Evolutionary conservation across 441 rosid genomes (phyloP), one percentile per base, ranked within the genome.

Genomic region (Manihot esculenta): DNA sequence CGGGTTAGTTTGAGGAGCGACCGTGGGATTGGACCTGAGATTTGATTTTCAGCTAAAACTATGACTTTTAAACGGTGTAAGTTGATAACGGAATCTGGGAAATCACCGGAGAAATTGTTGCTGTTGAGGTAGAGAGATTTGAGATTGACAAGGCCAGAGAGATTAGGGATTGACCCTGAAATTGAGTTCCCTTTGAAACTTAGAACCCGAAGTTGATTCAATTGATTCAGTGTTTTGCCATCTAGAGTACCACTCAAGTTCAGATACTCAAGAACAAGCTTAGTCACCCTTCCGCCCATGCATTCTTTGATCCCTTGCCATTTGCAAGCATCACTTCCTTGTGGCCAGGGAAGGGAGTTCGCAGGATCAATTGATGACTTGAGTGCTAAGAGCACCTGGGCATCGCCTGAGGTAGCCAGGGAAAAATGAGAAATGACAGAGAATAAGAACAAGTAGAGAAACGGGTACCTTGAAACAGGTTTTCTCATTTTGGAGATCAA

Each of bases 291-390:
- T 26, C 96, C 94, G 12, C 83, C 79, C 66, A 83, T 72, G 81
- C 99, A 94, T 44, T 85, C 88, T 72, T 74, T 80, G 73, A 94
- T 80, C 10, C 99, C 99, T 70, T 42, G 66, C 99, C 99, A 94
- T 63, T 78, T 82, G 76, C 99, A 94, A 10, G 73, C 85, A 64
- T 86, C 76, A n/a, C 47, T 81, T 64, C 85, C 88, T 80, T 72
- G 78, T 7, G 61, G 69, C 97, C 97, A 90, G 54, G 81, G 76
- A 58, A 92, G 79, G 9, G 83, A 72, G 78, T 85, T 70, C 1
- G 69, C 64, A 53, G 92, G 97, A 82, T 94, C 97, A 2, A 90
- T 66, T 1, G 86, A 79, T 10, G 92, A 89, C 77, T 92, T 92
- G 53, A 92, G 83, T 49, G 81, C 69, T 35, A 92, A 81, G 23